Evolutionary conservation across 2,329 filamentous ascomycete genomes (phyloP), one percentile per base, ranked within the genome.

Genomic region (Clonostachys chloroleuca): DNA sequence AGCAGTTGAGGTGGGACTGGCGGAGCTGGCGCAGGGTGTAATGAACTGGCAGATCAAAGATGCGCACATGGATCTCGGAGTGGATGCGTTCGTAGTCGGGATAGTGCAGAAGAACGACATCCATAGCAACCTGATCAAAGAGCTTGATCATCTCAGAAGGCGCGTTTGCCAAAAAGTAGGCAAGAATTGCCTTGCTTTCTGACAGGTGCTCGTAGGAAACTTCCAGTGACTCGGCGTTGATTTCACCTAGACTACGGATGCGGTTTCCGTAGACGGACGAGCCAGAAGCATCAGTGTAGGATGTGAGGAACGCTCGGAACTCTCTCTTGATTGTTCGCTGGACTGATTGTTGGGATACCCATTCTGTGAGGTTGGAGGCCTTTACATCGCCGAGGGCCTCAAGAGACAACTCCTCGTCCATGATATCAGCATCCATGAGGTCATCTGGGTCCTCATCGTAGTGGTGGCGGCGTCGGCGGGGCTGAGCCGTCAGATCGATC

Each of bases 81-180:
- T 97, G 94, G 58, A 99, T 99, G 52, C 91, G 88, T 65, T 96
- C 91, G 65, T 99, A 99, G 66, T 97, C 92, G 2, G 92, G 92
- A 68, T 97, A 99, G 66, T 97, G 91, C 47, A 97, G 83, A 18
- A 97, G 81, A 6, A 95, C 92, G 36, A 95, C 92, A 53, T 99
- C 94, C 82, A 99, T 92, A 48, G 94, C 92, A 5, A 96, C 92
- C 54, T 95, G 86, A 58, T 99, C 94, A 60, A 99, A 97, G 43
- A 99, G 86, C 65, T 94, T 94, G 51, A 99, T 80, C 62, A 97
- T 89, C 66, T 96, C 92, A n/a, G 88, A 83, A 0, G 94, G 94
- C 1, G 92, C 91, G 61, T 97, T 99, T 55, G 92, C 92, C 30
- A 99, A 73, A 72, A 96, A 99, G 67, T 95, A 97, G 13, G 92